Base-by-base conservation (phyloP, 129 eudicot genomes). In the Kitagawia praeruptora region DNA sequence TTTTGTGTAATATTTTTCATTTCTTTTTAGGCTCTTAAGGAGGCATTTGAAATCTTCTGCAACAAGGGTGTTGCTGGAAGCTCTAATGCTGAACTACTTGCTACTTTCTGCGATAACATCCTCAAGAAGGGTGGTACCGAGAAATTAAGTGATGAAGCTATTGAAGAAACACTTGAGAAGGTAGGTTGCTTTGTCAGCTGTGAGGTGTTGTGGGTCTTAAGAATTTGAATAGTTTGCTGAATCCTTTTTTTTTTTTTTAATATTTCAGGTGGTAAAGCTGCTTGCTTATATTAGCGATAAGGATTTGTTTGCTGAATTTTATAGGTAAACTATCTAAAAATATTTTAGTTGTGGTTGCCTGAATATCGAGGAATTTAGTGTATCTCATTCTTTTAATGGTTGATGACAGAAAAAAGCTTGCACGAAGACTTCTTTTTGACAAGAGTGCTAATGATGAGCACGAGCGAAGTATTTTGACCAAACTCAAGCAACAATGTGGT, bases 381-480 rank as follows among this genome's bases (percentile, higher is more conserved):
- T 51, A 15, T 47, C 39, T 75, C 14, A 19, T 74, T 42, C 39
- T 44, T 45, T 25, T 42, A 41, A 61, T 64, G 66, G 69, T 61
- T 1, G 18, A 28, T 77, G 47, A 47, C 73, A 86, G 90, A 69
- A 86, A 87, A 78, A 89, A 89, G 84, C 93, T 89, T 78, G 82
- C 90, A 72, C 87, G 93, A 16, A 75, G 93, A 12, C 78, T 86
- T 15, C 75, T 88, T 5, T 86, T 88, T 77, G 89, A 88, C 63
- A 88, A 86, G 75, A 88, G 89, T 84, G 89, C 88, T n/a, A 88
- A 83, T 81, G 89, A 85, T 81, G 91, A 88, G 49, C 89, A 88
- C 47, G 91, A 88, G 75, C 82, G 89, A 67, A 80, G 82, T 79
- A 86, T 88, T 23, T 61, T 88, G 40, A 77, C 88, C 51, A 88